Conservation (phyloP, 495 filamentous ascomycete genomes). For the Rhypophila decipiens region DNA sequence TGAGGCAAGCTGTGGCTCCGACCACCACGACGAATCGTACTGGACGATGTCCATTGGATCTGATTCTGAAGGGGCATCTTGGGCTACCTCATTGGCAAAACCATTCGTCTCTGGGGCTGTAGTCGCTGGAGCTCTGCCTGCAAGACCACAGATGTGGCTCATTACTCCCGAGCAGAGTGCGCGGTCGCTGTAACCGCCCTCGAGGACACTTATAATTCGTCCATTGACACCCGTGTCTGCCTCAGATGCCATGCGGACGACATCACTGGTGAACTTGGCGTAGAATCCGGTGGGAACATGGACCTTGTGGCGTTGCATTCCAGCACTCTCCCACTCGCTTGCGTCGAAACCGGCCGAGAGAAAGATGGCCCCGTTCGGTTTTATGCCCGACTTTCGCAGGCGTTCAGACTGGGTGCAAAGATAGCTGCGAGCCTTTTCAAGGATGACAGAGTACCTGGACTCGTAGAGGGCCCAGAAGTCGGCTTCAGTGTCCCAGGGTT, state of each 20-base stretch:
- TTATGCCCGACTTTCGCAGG: conserved; percentile 41
- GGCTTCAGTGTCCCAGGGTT: conserved; percentile 69
- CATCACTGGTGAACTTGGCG: conserved; percentile 77
- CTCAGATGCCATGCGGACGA: conserved; percentile 75
- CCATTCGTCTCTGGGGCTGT: conserved; percentile 36
- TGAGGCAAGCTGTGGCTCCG: conserved; percentile 54
- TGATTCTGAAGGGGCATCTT: conserved; percentile 34
- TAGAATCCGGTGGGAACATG: conserved; percentile 98
- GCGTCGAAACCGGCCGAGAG: conserved; percentile 95
- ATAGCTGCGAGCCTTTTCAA: conserved; percentile 75
- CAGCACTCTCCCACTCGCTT: conserved; percentile 82
- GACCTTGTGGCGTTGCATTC: conserved; percentile 91
- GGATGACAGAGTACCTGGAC: conserved; percentile 62
- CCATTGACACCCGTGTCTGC: conserved; percentile 72
- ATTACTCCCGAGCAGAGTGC: conserved; percentile 82
- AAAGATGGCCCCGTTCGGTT: conserved; percentile 81
- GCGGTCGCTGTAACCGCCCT: conserved; percentile 91
- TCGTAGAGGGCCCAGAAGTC: conserved; percentile 90
- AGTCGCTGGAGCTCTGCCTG: conserved; percentile 41
- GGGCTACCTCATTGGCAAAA: conserved; percentile 48
- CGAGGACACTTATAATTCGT: conserved; percentile 82
- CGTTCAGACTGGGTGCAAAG: conserved; percentile 61
- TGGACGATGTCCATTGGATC: conserved; percentile 26
- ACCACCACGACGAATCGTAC: conserved; percentile 76
- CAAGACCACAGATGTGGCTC: conserved; percentile 78